A percentile compares a stretch with the other conserved stretches of the same genome.
phyloP scores from a whole-genome alignment of 495 filamentous ascomycete genomes.

The Achaetomiella virescens region DNA sequence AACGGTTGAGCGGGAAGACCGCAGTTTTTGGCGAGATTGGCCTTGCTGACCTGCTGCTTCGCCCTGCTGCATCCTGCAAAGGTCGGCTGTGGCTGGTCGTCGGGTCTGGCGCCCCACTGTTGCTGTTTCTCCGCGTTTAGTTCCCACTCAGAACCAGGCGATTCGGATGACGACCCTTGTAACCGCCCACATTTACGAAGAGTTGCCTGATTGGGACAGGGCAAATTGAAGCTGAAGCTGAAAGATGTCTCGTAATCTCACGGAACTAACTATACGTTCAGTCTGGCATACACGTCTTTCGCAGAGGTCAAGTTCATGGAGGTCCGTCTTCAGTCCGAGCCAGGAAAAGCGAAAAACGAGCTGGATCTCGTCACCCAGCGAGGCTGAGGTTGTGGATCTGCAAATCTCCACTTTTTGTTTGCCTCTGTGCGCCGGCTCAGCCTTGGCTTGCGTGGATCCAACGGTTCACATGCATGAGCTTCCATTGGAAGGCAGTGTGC shows the following conservation, averaged over 20 bases:
- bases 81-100: not conserved
- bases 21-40: slow-evolving; percentile 7
- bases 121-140: not conserved
- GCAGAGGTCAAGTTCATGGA: no score
- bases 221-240: no score
- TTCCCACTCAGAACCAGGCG: not conserved
- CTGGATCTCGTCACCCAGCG: slow-evolving; percentile 19
- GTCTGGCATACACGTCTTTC: no score
- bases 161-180: not conserved
- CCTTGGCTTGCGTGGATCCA: slow-evolving; percentile 8
- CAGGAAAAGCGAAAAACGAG: not conserved
- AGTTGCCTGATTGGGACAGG: no score
- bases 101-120: not conserved
- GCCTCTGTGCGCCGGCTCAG: not conserved
- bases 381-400: slow-evolving; percentile 14
- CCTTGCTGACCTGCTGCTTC: not conserved
- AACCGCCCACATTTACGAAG: not conserved
- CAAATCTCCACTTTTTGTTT: slow-evolving; percentile 1
- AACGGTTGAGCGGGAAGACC: not conserved
- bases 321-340: no score
- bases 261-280: no score
- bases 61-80: not conserved
- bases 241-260: no score
- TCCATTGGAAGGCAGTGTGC: no score
- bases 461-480: not conserved